A percentile compares a stretch with the other conserved stretches of the same genome.
phyloP scores from a whole-genome alignment of 2,329 filamentous ascomycete genomes.

The Colletotrichum plurivorum region DNA sequence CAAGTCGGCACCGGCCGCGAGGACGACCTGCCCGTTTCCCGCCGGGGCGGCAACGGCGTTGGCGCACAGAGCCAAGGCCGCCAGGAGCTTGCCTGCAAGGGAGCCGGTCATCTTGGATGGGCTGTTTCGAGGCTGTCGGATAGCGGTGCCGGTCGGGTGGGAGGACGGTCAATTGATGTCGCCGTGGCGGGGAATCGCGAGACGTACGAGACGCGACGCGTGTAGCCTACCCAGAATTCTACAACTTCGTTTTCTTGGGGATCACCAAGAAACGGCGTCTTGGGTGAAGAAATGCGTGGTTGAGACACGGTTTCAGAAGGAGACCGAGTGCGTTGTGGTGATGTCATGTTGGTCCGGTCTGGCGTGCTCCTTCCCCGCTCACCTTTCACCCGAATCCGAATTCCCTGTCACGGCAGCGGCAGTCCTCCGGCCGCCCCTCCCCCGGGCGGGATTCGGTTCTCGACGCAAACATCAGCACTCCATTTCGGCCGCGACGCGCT shows the following conservation, averaged over 20 bases:
- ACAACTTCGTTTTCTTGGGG: neutral
- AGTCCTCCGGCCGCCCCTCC: neutral
- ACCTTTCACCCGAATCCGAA: constrained; percentile 9
- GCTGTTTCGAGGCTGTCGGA: constrained; percentile 6
- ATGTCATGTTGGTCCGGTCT: constrained; percentile 37
- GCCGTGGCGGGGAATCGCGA: neutral
- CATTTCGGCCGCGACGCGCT: too few relatives aligned
- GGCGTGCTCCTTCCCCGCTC: constrained; percentile 34
- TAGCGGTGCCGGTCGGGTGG: neutral
- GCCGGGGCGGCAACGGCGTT: constrained; percentile 14
- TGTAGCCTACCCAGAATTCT: neutral
- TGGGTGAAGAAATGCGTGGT: neutral
- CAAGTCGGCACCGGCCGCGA: constrained; percentile 34
- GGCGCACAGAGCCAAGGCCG: constrained; percentile 26
- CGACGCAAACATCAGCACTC: too few relatives aligned
- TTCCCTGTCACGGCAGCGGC: constrained; percentile 11
- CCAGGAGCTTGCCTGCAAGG: constrained; percentile 36
- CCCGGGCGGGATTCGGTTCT: neutral
- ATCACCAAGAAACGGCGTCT: neutral
- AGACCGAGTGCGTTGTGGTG: constrained; percentile 14
- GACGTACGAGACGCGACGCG: neutral
- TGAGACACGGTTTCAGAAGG: constrained; percentile 8
- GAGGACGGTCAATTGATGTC: neutral
- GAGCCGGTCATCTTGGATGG: constrained; percentile 5
- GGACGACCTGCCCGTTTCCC: constrained; percentile 26